Evolutionary conservation across 257 asterid genomes (phyloP), one percentile per base, ranked within the genome.

Genomic region (Penstemon newberryi): DNA sequence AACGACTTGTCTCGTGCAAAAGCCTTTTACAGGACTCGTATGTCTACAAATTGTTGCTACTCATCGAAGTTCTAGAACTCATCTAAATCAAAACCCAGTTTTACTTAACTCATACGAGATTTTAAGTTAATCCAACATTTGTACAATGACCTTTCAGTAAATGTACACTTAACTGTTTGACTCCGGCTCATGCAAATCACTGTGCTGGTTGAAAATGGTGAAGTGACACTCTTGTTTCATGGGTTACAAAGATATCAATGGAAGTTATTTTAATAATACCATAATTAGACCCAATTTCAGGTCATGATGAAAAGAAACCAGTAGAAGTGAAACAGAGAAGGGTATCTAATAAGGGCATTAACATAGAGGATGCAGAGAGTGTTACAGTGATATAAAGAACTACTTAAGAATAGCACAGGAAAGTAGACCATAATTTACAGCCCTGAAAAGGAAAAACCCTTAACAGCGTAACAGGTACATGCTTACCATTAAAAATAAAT

Each of bases 171-270:
- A 45, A 45, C 33, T 51, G 60, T 53, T 65, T 13, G 10, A n/a
- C 52, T 43, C 4, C 46, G 12, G 69, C 37, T 58, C 58, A 63
- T 7, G 59, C 50, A 59, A 42, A 46, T 58, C 3, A 65, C 13
- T 12, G 58, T 66, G 12, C 42, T 52, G 54, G 51, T 36, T 42
- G 60, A 11, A 13, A 1, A 36, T 10, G 56, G 43, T 41, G 38
- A n/a, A 33, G 18, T 6, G 18, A 60, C 49, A 47, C 55, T 25
- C 59, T 56, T 5, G 1, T 67, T 55, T 67, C 47, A 57, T 65
- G 77, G 56, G 44, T 60, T 12, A 19, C 56, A 72, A 58, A 58
- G 50, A 69, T 4, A 58, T 46, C 33, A 56, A 69, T 6, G 73
- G 38, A 55, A 75, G 25, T 40, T 41, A 56, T 15, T 25, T 44